Conservation (phyloP, 306 rosid species). For the Casuarina cunninghamiana region DNA sequence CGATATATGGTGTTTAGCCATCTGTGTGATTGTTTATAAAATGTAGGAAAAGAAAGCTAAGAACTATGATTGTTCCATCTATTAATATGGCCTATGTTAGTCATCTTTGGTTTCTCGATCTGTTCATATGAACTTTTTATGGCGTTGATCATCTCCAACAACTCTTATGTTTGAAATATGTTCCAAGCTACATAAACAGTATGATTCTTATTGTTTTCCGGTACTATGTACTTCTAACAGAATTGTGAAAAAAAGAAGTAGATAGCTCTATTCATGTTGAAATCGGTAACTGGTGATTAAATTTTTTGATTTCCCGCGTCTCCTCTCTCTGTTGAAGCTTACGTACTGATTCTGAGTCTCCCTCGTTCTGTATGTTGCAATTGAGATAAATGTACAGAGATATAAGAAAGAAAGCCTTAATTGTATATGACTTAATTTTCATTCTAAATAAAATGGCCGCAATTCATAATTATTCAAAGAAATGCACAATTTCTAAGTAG, state of each 20-base stretch:
- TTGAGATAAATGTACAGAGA: background rate
- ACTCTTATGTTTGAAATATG: background rate
- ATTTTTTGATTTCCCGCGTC: background rate
- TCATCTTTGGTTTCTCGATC: background rate
- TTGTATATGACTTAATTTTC: background rate
- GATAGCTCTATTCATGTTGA: background rate
- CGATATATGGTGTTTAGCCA: background rate
- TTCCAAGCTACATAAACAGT: background rate
- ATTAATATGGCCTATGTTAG: background rate
- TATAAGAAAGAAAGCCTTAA: background rate
- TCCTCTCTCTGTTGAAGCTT: background rate
- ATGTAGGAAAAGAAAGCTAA: background rate
- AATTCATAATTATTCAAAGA: background rate
- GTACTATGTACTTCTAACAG: background rate
- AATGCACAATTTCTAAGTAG: background rate
- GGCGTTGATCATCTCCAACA: background rate
- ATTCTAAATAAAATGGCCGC: background rate
- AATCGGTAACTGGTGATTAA: background rate
- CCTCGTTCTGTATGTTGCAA: background rate
- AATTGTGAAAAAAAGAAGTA: background rate
- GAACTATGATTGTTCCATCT: background rate
- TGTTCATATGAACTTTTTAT: background rate
- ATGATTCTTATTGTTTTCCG: background rate
- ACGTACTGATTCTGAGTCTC: background rate
- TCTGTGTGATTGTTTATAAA: slow-evolving; percentile 15